A percentile compares a stretch with the other conserved stretches of the same genome.
Evolutionary conservation across 306 rosid species (phyloP).

Genomic region (Prunus davidiana): DNA sequence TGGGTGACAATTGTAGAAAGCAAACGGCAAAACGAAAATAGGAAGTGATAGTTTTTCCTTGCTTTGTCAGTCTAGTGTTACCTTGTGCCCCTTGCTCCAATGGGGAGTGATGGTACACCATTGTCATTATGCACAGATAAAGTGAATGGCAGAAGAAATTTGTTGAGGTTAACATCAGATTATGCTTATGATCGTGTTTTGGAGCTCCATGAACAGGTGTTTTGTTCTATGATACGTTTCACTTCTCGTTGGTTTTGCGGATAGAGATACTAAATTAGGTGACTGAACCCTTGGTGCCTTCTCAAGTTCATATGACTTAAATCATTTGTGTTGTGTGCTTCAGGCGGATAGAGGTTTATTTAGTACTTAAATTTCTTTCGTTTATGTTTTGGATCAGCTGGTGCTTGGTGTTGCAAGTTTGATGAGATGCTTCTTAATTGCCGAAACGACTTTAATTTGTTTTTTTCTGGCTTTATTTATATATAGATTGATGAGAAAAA

Average conservation of each 20-base stretch:
- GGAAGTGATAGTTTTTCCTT: not conserved
- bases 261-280: not conserved
- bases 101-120: not conserved
- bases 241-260: not conserved
- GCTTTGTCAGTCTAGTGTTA: not conserved
- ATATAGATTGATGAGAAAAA: constrained; percentile 64
- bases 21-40: no score
- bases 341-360: not conserved
- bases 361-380: not conserved
- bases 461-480: not conserved
- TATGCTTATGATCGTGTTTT: not conserved
- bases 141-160: not conserved
- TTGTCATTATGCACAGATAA: not conserved
- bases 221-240: not conserved
- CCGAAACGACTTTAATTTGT: not conserved
- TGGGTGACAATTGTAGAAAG: not conserved
- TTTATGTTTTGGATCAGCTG: not conserved
- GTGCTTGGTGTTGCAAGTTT: not conserved
- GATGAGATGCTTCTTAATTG: constrained; percentile 4
- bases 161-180: not conserved
- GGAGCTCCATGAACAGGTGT: not conserved
- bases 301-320: not conserved
- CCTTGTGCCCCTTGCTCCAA: not conserved
- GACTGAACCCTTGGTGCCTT: not conserved
- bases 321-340: not conserved